phyloP scores from a whole-genome alignment of 2,329 filamentous ascomycete genomes.

The Didymella pomorum region DNA sequence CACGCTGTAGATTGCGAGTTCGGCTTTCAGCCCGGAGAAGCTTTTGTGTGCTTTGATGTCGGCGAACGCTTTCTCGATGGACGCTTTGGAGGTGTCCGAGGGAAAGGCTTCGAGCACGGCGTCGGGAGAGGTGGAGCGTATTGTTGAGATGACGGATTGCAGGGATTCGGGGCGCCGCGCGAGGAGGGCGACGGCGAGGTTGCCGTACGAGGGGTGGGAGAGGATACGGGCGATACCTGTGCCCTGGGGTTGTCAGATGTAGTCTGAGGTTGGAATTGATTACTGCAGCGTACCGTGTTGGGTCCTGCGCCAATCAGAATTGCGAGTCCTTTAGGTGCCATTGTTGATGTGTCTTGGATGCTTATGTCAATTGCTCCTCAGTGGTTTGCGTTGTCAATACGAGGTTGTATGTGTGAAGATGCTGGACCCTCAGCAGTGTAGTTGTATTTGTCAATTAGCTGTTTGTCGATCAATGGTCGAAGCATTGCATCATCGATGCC shows the following conservation, averaged over 20 bases:
- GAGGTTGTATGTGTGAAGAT: no score
- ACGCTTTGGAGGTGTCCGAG: conserved; percentile 59
- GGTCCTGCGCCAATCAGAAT: conserved; percentile 48
- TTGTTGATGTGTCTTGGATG: conserved; percentile 8
- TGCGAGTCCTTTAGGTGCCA: conserved; percentile 43
- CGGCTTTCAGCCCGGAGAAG: conserved; percentile 60
- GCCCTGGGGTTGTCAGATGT: conserved; percentile 51
- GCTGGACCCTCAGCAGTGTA: background rate
- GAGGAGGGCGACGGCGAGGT: conserved; percentile 64
- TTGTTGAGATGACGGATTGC: conserved; percentile 52
- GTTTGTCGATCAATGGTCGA: conserved; percentile 6
- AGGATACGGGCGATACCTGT: conserved; percentile 65
- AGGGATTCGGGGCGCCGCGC: conserved; percentile 59
- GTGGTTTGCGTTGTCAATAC: no score
- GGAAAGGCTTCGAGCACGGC: conserved; percentile 62
- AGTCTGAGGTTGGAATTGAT: no score
- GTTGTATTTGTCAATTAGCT: conserved; percentile 2
- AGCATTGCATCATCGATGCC: conserved; percentile 22
- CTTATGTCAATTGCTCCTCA: no score
- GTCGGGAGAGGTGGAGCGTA: conserved; percentile 53
- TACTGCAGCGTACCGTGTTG: conserved; percentile 44
- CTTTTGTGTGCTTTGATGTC: conserved; percentile 59
- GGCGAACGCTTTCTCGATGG: conserved; percentile 58
- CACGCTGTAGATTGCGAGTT: conserved; percentile 64
- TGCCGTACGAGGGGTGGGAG: conserved; percentile 60